Base-by-base conservation (phyloP, 345 rosid species). In the Conringia planisiliqua region DNA sequence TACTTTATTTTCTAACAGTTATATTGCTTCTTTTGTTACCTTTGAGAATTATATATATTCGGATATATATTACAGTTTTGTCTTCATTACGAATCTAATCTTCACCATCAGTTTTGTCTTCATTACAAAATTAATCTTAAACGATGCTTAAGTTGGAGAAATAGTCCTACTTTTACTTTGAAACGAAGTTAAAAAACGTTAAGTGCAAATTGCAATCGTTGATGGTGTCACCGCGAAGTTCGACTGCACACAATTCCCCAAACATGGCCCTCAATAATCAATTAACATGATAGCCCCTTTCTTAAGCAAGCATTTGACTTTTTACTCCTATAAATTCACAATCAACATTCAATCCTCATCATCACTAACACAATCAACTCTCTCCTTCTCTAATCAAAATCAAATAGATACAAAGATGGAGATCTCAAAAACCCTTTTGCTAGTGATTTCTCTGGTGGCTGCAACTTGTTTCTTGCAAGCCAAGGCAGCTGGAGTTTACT, bases 401-500 rank as follows among this genome's bases (percentile, higher is more conserved):
- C 11, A 16, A 26, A 18, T n/a, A 46, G 39, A 16, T 7, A 26
- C 33, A 35, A 70, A 44, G 17, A 71, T 77, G 80, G 62, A 71
- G 72, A 71, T 64, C 57, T 65, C 80, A 20, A 77, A 71, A 66
- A 65, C 48, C 42, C 52, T 44, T 71, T 65, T 77, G 62, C 68
- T 77, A 38, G 48, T 77, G 10, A 24, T 51, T 0, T 32, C 72
- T 66, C 56, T 77, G 7, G 62, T 66, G 17, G 77, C 76, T 39
- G 81, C 81, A 57, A 71, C 81, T 3, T 58, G 68, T 58, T 77
- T 77, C 68, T 77, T 71, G 68, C 77, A 77, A 30, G 77, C 76
- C 77, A 77, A 66, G 68, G 77, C 77, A 58, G 81, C 68, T 50
- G 72, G 73, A 39, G 77, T 77, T n/a, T 77, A 71, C 12, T 83